Evolutionary conservation across 805 yeast species (phyloP).

Genomic region (Candida oleophila): DNA sequence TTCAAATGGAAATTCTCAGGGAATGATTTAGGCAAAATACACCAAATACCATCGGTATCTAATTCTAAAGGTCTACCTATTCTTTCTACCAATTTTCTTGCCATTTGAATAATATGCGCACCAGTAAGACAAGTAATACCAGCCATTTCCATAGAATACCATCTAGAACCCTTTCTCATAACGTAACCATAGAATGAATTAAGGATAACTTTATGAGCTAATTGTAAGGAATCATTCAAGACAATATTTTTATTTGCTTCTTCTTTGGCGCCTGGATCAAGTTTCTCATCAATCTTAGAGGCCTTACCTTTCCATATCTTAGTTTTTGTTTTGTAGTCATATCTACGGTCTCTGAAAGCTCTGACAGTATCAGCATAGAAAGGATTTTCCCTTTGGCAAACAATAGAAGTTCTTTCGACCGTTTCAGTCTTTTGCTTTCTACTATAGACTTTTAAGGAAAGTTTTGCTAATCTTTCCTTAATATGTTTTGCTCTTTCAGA

Average conservation of each 20-base stretch:
- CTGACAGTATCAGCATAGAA: slow-evolving; percentile 94
- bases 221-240: slow-evolving; percentile 88
- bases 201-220: slow-evolving; percentile 94
- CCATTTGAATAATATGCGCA: slow-evolving; percentile 97
- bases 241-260: slow-evolving; percentile 95
- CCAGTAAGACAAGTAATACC: slow-evolving; percentile 98
- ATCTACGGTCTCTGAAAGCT: slow-evolving; percentile 91
- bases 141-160: slow-evolving; percentile 99
- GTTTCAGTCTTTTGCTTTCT: slow-evolving; percentile 79
- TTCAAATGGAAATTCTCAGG: slow-evolving; percentile 83
- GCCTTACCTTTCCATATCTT: slow-evolving; percentile 91
- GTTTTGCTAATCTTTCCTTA: slow-evolving; percentile 77
- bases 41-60: slow-evolving; percentile 99
- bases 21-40: slow-evolving; percentile 88
- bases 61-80: slow-evolving; percentile 93
- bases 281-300: slow-evolving; percentile 45
- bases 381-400: slow-evolving; percentile 97
- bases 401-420: slow-evolving; percentile 85
- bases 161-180: slow-evolving; percentile 97
- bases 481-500: slow-evolving; percentile 74
- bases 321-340: slow-evolving; percentile 90
- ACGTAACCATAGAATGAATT: slow-evolving; percentile 98
- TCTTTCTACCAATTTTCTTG: slow-evolving; percentile 84
- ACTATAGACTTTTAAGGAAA: slow-evolving; percentile 82
- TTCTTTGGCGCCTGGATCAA: slow-evolving; percentile 64